Evolutionary conservation across 2,329 filamentous ascomycete species (phyloP), one percentile per base, ranked within the genome.

Genomic region (Knufia petricola): DNA sequence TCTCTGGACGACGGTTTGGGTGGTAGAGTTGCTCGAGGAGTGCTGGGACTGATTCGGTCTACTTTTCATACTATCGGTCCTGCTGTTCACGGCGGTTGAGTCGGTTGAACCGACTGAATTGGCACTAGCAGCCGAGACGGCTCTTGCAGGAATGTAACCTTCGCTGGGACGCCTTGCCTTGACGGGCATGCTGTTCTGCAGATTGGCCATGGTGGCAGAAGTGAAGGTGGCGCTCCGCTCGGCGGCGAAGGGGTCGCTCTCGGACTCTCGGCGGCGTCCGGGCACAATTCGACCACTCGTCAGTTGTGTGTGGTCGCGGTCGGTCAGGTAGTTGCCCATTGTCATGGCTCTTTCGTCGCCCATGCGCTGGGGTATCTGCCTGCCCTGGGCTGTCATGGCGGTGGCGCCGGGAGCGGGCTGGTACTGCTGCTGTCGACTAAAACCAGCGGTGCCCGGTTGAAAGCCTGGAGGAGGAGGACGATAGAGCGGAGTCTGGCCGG

Each of bases 321-420:
- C 76, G 58, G 94, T 87, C 30, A 52, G 34, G 58, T 87, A 85
- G 8, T 85, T 87, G 3, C 84, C 92, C 83, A 98, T 84, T 39
- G 90, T 95, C 92, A 96, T 96, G 54, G 92, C 82, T 50, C 92
- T 80, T 66, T 96, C 90, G 60, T 96, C 90, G 49, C 94, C 87
- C 53, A 89, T 85, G 47, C 90, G 81, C 63, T 95, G 89, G 1
- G 92, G 92, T 7, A 98, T 88, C 30, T 92, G 75, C 52, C 92
- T 79, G 26, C 92, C 92, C 64, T 95, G 89, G 7, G 89, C 87
- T 2, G 92, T 98, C 42, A 87, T 94, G 53, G 87, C 82, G 58
- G 80, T 52, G 72, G 56, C 42, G 38, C 20, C 39, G 55, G 73
- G 54, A 69, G 71, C 58, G 36, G 65, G 55, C 50, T 81, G 79